Evolutionary conservation across 768 basidiomycete species (phyloP).

Genomic region (Pulveroboletus sp.): DNA sequence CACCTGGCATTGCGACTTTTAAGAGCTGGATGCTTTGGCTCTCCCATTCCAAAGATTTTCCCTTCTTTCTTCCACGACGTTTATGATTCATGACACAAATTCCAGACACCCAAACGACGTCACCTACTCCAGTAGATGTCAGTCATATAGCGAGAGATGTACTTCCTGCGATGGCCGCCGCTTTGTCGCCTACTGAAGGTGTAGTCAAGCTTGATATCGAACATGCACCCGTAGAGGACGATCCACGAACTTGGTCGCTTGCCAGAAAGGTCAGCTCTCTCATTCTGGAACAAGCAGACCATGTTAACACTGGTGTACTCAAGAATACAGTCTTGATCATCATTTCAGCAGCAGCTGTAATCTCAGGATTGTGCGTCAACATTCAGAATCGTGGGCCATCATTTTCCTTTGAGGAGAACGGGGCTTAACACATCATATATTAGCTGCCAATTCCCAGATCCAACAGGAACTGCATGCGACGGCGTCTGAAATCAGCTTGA

Average conservation of each 20-base stretch:
- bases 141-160: background rate
- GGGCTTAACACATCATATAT: background rate
- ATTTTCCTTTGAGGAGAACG: background rate
- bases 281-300: background rate
- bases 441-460: constrained; percentile 72
- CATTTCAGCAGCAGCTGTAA: constrained; percentile 29
- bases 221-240: constrained; percentile 48
- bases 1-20: no score
- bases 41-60: no score
- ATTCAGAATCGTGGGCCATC: constrained; percentile 30
- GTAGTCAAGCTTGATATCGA: constrained; percentile 32
- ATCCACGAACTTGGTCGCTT: constrained; percentile 60
- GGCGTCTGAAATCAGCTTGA: constrained; percentile 60
- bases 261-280: constrained; percentile 48
- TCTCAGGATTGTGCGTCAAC: constrained; percentile 24
- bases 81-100: constrained; percentile 9
- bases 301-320: background rate
- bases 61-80: background rate
- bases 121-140: background rate
- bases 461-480: constrained; percentile 61
- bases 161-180: background rate
- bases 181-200: background rate
- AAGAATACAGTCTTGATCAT: constrained; percentile 21
- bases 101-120: constrained; percentile 1
- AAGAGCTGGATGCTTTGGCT: no score